phyloP scores from a whole-genome alignment of 2,329 filamentous ascomycete genomes.

The Arthroderma uncinatum region DNA sequence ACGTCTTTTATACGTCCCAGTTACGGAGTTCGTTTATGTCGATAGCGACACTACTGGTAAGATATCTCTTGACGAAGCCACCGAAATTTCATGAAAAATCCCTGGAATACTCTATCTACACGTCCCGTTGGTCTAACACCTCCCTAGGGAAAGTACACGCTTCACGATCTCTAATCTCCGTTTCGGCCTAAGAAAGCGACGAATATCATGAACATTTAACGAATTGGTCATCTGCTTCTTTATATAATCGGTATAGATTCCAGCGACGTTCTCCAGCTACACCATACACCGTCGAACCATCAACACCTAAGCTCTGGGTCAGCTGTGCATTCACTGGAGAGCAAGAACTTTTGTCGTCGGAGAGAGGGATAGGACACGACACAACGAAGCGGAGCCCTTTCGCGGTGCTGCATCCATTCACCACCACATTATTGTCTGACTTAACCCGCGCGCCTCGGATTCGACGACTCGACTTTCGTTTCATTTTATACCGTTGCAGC shows the following conservation, averaged over 20 bases:
- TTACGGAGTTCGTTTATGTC: neutral
- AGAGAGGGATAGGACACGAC: neutral
- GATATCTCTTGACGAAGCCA: neutral
- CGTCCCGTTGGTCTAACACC: neutral
- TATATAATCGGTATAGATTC: neutral
- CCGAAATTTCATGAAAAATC: constrained; percentile 30
- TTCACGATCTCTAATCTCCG: neutral
- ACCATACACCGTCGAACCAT: neutral
- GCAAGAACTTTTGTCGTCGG: neutral
- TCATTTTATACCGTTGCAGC: constrained; percentile 8
- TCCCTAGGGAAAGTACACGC: neutral
- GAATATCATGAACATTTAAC: neutral
- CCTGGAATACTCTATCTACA: neutral
- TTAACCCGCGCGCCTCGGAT: neutral
- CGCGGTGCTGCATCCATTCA: neutral
- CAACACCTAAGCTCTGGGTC: neutral
- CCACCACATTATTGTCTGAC: neutral
- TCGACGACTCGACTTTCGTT: neutral
- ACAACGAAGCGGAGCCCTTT: neutral
- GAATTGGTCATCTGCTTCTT: neutral
- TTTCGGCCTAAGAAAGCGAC: neutral
- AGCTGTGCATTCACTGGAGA: neutral
- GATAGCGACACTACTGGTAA: neutral
- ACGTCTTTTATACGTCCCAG: neutral
- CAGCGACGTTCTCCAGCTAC: neutral